Evolutionary conservation across 2,329 filamentous ascomycete genomes (phyloP).

Genomic region (Zymoseptoria crescenta): DNA sequence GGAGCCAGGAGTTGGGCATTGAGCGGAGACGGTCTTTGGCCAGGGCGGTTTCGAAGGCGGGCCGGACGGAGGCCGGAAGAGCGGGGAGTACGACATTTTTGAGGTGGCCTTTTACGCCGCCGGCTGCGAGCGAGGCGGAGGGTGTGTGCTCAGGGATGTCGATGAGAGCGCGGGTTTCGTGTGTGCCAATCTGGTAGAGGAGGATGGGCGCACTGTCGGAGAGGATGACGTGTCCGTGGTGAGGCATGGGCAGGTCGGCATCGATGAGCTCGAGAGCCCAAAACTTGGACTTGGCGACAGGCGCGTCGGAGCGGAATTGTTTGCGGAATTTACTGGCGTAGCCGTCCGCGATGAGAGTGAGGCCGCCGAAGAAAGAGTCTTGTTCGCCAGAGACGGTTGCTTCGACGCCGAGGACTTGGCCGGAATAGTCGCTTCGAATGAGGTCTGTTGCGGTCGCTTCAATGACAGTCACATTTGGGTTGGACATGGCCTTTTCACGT

Average conservation of each 20-base stretch:
- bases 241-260: slow-evolving; percentile 63
- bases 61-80: slow-evolving; percentile 63
- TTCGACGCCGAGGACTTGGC: slow-evolving; percentile 76
- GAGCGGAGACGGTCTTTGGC: slow-evolving; percentile 69
- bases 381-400: slow-evolving; percentile 56
- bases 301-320: slow-evolving; percentile 58
- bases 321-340: slow-evolving; percentile 90
- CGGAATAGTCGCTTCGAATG: slow-evolving; percentile 59
- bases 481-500: slow-evolving; percentile 62
- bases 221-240: slow-evolving; percentile 83
- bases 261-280: slow-evolving; percentile 91
- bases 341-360: slow-evolving; percentile 87
- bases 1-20: slow-evolving; percentile 96
- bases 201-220: slow-evolving; percentile 70
- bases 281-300: slow-evolving; percentile 76
- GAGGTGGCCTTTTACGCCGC: slow-evolving; percentile 81
- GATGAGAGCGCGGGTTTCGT: slow-evolving; percentile 83
- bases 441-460: slow-evolving; percentile 79
- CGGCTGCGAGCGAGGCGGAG: slow-evolving; percentile 62
- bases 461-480: slow-evolving; percentile 80
- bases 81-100: slow-evolving; percentile 69
- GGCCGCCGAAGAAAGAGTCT: slow-evolving; percentile 75
- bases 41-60: slow-evolving; percentile 67
- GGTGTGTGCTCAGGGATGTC: slow-evolving; percentile 75
- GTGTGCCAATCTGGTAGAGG: slow-evolving; percentile 93